phyloP scores from a whole-genome alignment of 129 eudicot species.

The Chrysanthemum makinoi region DNA sequence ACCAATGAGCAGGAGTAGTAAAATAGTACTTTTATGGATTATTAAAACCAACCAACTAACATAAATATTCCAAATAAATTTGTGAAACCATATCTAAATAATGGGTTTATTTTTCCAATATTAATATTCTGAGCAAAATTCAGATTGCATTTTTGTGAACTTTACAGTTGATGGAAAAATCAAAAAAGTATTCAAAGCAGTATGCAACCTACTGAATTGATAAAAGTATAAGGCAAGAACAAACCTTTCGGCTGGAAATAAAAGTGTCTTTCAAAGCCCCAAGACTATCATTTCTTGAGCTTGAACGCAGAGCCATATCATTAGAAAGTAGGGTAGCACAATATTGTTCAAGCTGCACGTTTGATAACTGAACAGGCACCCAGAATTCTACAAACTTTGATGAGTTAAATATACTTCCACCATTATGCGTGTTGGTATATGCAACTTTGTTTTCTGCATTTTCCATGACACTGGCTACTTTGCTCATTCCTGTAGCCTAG shows the following conservation, averaged over 20 bases:
- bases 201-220: slow-evolving; percentile 3
- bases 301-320: slow-evolving; percentile 45
- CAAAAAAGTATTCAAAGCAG: too few relatives aligned
- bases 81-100: background rate
- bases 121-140: too few relatives aligned
- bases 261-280: slow-evolving; percentile 59
- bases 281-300: slow-evolving; percentile 46
- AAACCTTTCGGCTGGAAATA: slow-evolving; percentile 63
- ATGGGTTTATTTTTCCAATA: too few relatives aligned
- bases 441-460: slow-evolving; percentile 28
- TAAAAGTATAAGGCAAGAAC: slow-evolving; percentile 20
- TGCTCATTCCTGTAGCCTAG: slow-evolving; percentile 49
- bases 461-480: slow-evolving; percentile 29
- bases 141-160: too few relatives aligned
- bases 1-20: background rate
- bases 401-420: slow-evolving; percentile 31
- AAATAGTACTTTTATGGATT: slow-evolving; percentile 15
- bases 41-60: slow-evolving; percentile 18
- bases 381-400: slow-evolving; percentile 77
- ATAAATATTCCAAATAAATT: slow-evolving; percentile 6
- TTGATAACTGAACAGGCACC: slow-evolving; percentile 75
- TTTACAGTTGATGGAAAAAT: too few relatives aligned
- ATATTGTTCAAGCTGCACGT: slow-evolving; percentile 89
- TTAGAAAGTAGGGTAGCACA: slow-evolving; percentile 68
- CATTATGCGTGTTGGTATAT: slow-evolving; percentile 9